Conservation (phyloP, 257 asterid genomes). For the Nicotiana attenuata region DNA sequence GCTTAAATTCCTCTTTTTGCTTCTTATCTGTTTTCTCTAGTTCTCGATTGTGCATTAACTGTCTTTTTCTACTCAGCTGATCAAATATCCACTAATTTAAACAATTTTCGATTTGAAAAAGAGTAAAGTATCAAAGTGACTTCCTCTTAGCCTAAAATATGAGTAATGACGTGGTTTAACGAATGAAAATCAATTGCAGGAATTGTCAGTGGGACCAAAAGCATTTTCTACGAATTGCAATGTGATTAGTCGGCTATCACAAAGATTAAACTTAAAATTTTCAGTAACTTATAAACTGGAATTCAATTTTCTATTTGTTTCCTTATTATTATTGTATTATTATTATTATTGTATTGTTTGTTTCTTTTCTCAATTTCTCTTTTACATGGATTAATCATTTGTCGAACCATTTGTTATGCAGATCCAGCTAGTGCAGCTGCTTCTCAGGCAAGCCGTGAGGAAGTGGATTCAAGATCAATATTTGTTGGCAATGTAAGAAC, state of each 20-base stretch:
- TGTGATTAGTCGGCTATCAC: not conserved
- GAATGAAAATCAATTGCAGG: not conserved
- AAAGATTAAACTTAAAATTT: not conserved
- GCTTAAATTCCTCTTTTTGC: not conserved
- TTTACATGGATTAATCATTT: not conserved
- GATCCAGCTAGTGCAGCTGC: constrained; percentile 83
- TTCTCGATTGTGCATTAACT: not conserved
- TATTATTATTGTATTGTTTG: not conserved
- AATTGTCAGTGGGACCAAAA: not conserved
- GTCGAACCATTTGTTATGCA: constrained; percentile 19
- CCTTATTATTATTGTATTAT: not conserved
- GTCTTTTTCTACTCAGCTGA: not conserved
- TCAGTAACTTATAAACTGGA: not conserved
- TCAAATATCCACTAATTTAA: not conserved
- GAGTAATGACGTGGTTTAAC: not conserved
- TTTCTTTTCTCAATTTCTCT: not conserved
- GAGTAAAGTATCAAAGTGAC: not conserved
- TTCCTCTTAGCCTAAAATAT: not conserved
- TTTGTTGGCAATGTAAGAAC: constrained; percentile 92
- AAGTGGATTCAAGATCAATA: constrained; percentile 78
- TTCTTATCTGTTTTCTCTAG: not conserved
- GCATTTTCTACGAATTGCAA: not conserved
- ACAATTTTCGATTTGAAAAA: not conserved
- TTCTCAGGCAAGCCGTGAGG: constrained; percentile 73
- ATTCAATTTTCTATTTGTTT: not conserved